Conservation (phyloP, 345 rosid genomes). For the Ceriops decandra region DNA sequence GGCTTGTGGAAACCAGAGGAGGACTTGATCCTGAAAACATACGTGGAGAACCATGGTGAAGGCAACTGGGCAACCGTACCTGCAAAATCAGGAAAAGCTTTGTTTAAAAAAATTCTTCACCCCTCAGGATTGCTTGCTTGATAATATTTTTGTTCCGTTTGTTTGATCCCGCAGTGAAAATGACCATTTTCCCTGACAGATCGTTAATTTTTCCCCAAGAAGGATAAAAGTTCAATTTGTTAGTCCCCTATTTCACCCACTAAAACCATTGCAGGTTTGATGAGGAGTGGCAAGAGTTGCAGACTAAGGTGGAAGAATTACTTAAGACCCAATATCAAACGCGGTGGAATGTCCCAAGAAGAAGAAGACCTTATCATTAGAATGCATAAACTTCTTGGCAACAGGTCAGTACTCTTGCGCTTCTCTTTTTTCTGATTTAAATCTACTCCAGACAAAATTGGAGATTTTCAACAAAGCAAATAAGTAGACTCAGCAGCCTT, state of each 20-base stretch:
- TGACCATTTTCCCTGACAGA: too few relatives aligned
- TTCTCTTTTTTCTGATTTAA: not conserved
- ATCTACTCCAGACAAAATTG: not conserved
- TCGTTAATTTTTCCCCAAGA: too few relatives aligned
- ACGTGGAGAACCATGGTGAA: conserved; percentile 74
- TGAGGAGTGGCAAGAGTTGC: conserved; percentile 85
- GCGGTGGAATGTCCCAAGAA: conserved; percentile 69
- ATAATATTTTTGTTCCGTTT: too few relatives aligned
- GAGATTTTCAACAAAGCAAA: not conserved
- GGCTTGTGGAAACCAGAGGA: conserved; percentile 92
- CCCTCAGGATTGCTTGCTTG: too few relatives aligned
- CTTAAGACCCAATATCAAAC: conserved; percentile 72
- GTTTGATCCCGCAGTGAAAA: too few relatives aligned
- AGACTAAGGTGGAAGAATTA: conserved; percentile 86
- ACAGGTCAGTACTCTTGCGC: conserved; percentile 37
- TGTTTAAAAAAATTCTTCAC: not conserved
- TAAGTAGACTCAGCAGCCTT: not conserved
- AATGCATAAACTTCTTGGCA: conserved; percentile 87
- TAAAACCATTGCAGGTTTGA: conserved; percentile 43
- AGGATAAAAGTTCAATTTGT: not conserved
- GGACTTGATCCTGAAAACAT: conserved; percentile 60
- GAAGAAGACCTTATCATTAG: conserved; percentile 84
- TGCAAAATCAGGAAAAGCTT: conserved; percentile 44
- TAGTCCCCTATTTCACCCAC: not conserved
- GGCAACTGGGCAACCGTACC: conserved; percentile 81